Percentiles rank a stretch among this genome's conserved stretches.
phyloP scores from a whole-genome alignment of 257 asterid genomes.

The Solanum pinnatisectum region DNA sequence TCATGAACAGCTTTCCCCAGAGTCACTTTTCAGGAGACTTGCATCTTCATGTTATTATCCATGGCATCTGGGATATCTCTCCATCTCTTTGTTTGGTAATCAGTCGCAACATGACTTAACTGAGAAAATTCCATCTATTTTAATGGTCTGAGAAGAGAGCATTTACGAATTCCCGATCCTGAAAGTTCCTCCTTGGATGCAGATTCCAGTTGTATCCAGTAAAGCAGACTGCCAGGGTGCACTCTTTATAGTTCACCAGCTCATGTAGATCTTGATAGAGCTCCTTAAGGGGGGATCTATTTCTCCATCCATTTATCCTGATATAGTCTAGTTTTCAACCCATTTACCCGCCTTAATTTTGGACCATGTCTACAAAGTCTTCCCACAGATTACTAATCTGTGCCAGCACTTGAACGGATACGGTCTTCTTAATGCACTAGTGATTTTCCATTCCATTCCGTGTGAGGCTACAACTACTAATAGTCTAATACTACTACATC shows the following conservation, averaged over 20 bases:
- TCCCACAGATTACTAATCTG: not conserved
- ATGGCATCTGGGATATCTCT: not conserved
- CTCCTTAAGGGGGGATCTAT: not conserved
- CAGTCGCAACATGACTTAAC: not conserved
- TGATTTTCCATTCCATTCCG: not conserved
- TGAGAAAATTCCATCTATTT: not conserved
- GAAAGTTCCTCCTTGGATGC: not conserved
- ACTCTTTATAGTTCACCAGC: not conserved
- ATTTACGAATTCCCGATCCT: not conserved
- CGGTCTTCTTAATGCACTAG: not conserved
- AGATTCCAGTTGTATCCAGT: not conserved
- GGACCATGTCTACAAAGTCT: not conserved
- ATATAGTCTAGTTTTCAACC: not conserved
- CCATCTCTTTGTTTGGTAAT: not conserved
- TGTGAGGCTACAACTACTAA: not conserved
- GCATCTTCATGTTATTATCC: not conserved
- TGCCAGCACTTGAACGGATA: not conserved
- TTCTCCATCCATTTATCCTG: not conserved
- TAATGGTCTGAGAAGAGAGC: not conserved
- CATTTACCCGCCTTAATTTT: not conserved
- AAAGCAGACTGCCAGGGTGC: not conserved
- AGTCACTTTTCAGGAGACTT: not conserved
- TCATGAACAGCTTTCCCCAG: not conserved
- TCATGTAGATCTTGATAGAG: not conserved
- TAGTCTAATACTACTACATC: not conserved